phyloP scores from a whole-genome alignment of 768 basidiomycete species.

The Naganishia kalamii region DNA sequence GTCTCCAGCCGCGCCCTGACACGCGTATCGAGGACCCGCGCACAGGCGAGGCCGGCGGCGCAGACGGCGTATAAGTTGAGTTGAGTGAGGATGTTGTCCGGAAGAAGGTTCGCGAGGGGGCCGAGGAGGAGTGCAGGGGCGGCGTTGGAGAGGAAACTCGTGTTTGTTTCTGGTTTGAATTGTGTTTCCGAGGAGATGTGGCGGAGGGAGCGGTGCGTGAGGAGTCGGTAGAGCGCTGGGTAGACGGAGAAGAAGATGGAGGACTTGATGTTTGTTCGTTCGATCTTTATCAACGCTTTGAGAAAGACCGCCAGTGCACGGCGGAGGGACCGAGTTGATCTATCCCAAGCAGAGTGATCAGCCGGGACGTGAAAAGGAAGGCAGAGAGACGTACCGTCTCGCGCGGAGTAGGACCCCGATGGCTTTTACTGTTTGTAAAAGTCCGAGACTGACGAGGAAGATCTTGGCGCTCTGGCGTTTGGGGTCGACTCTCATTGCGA shows the following conservation, averaged over 20 bases:
- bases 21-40: not conserved
- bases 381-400: not conserved
- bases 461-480: not conserved
- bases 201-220: not conserved
- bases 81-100: slow-evolving; percentile 11
- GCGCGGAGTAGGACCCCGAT: not conserved
- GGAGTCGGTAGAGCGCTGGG: slow-evolving; percentile 9
- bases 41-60: slow-evolving; percentile 9
- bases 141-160: not conserved
- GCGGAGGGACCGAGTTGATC: not conserved
- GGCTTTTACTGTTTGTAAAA: slow-evolving; percentile 1
- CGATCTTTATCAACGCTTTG: not conserved
- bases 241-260: slow-evolving; percentile 20
- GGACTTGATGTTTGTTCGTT: slow-evolving; percentile 2
- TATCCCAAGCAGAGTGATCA: not conserved
- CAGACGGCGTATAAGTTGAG: slow-evolving; percentile 20
- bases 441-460: not conserved
- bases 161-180: no score
- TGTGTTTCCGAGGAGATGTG: not conserved
- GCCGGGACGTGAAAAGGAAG: not conserved
- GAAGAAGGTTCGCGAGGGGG: slow-evolving; percentile 13
- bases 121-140: not conserved
- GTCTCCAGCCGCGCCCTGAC: not conserved
- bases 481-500: not conserved
- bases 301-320: not conserved